Conservation (phyloP, 116 monocot species). For the Phalaenopsis hybrid region DNA sequence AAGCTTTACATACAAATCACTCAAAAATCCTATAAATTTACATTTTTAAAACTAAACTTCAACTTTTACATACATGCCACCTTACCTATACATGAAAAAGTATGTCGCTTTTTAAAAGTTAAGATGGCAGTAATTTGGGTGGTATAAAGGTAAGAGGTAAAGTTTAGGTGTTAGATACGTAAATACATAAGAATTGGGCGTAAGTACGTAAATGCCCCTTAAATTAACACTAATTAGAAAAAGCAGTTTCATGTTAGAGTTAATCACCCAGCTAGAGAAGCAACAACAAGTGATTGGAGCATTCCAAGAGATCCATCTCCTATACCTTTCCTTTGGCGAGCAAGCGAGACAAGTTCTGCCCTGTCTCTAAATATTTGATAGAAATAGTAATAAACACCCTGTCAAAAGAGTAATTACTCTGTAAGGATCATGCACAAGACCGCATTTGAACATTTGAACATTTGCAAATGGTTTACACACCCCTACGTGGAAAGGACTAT, state of each 20-base stretch:
- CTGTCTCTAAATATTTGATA: slow-evolving; percentile 91
- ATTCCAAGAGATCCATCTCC: slow-evolving; percentile 96
- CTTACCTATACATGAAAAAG: no score
- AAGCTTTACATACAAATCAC: no score
- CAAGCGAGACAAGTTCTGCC: slow-evolving; percentile 59
- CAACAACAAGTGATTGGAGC: slow-evolving; percentile 70
- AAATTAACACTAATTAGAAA: neutral
- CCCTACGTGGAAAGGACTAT: neutral
- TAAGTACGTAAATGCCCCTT: neutral
- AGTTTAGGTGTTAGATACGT: no score
- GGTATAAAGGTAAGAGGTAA: no score
- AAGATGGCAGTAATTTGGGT: no score
- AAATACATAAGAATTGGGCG: no score
- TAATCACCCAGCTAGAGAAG: slow-evolving; percentile 80
- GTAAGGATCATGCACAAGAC: neutral
- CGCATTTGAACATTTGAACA: neutral
- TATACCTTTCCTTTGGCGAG: slow-evolving; percentile 51
- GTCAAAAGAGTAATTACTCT: slow-evolving; percentile 5
- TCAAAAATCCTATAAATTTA: no score
- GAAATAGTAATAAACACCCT: slow-evolving; percentile 98
- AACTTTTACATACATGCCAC: no score
- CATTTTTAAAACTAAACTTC: no score
- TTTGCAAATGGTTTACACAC: neutral
- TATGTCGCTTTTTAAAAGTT: no score
- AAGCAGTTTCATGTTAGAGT: neutral